A percentile compares a stretch with the other conserved stretches of the same genome.
phyloP scores from a whole-genome alignment of 2,329 filamentous ascomycete genomes.

The Samsoniella hepiali region DNA sequence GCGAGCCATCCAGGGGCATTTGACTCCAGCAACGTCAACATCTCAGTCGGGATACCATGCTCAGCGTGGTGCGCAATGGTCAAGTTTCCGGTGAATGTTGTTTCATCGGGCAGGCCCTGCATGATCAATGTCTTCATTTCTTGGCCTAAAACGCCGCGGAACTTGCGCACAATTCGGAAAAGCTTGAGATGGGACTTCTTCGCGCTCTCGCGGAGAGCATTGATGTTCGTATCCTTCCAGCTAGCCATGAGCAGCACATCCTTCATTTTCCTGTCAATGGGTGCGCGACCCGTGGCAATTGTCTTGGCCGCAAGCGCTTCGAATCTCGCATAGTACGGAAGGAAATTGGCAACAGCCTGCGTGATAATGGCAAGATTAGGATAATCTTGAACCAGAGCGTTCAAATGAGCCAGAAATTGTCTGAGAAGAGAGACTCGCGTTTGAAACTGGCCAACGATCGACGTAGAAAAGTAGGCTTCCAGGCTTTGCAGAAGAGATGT shows the following conservation, averaged over 20 bases:
- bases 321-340: slow-evolving; percentile 71
- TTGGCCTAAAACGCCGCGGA: slow-evolving; percentile 73
- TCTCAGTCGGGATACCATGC: background rate
- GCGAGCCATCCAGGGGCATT: slow-evolving; percentile 38
- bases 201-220: slow-evolving; percentile 82
- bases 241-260: slow-evolving; percentile 90
- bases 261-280: slow-evolving; percentile 87
- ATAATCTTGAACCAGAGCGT: slow-evolving; percentile 57
- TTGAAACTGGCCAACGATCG: slow-evolving; percentile 77
- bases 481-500: slow-evolving; percentile 71
- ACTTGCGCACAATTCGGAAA: slow-evolving; percentile 88
- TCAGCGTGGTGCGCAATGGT: background rate
- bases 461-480: slow-evolving; percentile 73
- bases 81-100: slow-evolving; percentile 25
- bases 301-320: slow-evolving; percentile 61
- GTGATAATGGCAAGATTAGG: slow-evolving; percentile 56
- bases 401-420: slow-evolving; percentile 63
- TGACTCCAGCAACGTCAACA: slow-evolving; percentile 9
- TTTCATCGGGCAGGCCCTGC: slow-evolving; percentile 56
- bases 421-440: slow-evolving; percentile 68
- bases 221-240: slow-evolving; percentile 98
- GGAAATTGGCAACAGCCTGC: slow-evolving; percentile 70
- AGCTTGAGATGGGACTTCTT: slow-evolving; percentile 87
- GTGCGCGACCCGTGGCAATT: slow-evolving; percentile 63
- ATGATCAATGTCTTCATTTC: slow-evolving; percentile 65